Evolutionary conservation across 176 grass and related monocot species (phyloP).

Genomic region (Tuctoria greenei): DNA sequence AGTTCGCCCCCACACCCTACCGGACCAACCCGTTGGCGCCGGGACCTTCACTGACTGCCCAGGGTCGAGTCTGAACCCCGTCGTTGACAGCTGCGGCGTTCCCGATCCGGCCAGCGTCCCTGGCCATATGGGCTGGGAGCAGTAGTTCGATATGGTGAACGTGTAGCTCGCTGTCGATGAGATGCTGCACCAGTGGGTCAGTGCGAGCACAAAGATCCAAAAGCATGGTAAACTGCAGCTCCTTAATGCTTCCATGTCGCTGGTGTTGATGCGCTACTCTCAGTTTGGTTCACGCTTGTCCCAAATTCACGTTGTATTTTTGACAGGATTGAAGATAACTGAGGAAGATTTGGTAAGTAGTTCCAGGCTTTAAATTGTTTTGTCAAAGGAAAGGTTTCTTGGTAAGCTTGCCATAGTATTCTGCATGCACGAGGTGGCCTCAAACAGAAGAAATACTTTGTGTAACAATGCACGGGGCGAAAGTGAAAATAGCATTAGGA

Average conservation of each 20-base stretch:
- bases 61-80: conserved; percentile 69
- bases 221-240: conserved; percentile 15
- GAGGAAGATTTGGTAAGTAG: conserved; percentile 24
- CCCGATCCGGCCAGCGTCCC: conserved; percentile 75
- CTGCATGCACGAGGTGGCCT: conserved; percentile 58
- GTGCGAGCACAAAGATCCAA: conserved; percentile 21
- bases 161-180: conserved; percentile 51
- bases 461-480: conserved; percentile 40
- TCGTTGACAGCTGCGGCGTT: conserved; percentile 66
- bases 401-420: conserved; percentile 58
- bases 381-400: conserved; percentile 41
- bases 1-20: conserved; percentile 75
- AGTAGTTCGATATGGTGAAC: conserved; percentile 81
- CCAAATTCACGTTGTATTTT: not conserved
- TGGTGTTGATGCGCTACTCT: not conserved
- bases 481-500: too few species aligned
- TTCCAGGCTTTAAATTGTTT: conserved; percentile 41
- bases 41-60: conserved; percentile 57
- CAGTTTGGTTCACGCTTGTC: not conserved
- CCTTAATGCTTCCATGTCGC: conserved; percentile 38
- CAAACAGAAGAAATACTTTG: conserved; percentile 71
- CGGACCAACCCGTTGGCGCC: conserved; percentile 74
- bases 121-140: conserved; percentile 77
- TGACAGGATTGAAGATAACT: conserved; percentile 1
- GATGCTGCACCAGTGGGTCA: conserved; percentile 30